Evolutionary conservation across 1,284 basidiomycete species (phyloP).

Genomic region (Fistulinella cinereoalba): DNA sequence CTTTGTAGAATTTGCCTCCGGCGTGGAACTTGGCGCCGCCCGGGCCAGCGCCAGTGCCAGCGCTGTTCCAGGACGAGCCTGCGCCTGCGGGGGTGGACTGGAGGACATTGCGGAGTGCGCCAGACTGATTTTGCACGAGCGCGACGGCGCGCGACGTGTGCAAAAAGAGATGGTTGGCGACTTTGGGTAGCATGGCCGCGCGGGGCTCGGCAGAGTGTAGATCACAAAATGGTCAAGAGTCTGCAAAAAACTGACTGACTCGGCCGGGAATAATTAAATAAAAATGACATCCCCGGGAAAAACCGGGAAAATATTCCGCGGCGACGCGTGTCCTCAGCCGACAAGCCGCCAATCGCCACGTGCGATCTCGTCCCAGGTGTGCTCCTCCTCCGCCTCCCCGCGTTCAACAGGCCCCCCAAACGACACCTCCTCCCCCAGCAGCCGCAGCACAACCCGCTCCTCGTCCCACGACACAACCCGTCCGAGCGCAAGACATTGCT

Average conservation of each 20-base stretch:
- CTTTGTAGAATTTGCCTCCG: conserved; percentile 64
- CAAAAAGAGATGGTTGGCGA: conserved; percentile 70
- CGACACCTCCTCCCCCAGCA: conserved; percentile 15
- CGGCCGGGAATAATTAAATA: conserved; percentile 14
- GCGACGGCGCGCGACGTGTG: conserved; percentile 72
- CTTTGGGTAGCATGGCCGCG: conserved; percentile 69
- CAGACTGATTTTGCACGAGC: conserved; percentile 65
- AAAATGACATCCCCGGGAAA: conserved; percentile 16
- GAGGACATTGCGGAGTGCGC: conserved; percentile 69
- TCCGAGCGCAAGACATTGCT: conserved; percentile 18
- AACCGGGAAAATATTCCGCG: conserved; percentile 16
- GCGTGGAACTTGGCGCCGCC: conserved; percentile 66
- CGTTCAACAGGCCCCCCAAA: conserved; percentile 18
- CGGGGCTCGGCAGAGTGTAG: neutral
- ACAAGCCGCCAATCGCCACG: conserved; percentile 20
- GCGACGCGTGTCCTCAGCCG: conserved; percentile 1
- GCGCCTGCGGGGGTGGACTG: conserved; percentile 48
- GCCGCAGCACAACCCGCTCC: conserved; percentile 10
- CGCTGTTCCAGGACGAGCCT: conserved; percentile 57
- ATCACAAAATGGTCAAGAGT: neutral
- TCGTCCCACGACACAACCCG: conserved; percentile 9
- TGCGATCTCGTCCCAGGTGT: conserved; percentile 23
- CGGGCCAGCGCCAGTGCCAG: conserved; percentile 55
- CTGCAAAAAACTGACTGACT: neutral
- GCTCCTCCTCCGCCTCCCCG: neutral